These are phyloP conservation scores for Theobroma cacao DNA, from an alignment of 345 rosid genomes.

Conservation along the genomic window DNA sequence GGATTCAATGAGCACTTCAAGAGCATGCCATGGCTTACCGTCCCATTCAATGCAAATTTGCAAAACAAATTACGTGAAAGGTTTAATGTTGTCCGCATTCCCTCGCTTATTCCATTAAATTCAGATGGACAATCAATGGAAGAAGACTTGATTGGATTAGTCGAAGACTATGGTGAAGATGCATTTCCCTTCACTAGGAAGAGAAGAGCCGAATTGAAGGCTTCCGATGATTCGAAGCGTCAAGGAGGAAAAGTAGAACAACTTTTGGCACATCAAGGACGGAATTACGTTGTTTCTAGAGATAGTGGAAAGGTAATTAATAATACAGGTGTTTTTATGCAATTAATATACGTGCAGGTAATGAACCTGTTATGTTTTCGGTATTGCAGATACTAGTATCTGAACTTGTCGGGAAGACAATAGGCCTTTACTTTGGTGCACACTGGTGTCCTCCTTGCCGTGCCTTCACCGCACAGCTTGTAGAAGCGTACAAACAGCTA, in stretches of 20 bases:
- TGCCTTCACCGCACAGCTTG: constrained; percentile 60
- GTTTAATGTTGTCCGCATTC: constrained; percentile 52
- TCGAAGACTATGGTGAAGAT: constrained; percentile 73
- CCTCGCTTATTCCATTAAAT: constrained; percentile 51
- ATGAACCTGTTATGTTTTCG: background rate
- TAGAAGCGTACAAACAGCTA: constrained; percentile 54
- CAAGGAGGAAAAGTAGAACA: constrained; percentile 58
- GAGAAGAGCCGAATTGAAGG: constrained; percentile 59
- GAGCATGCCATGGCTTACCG: constrained; percentile 80
- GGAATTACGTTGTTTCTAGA: constrained; percentile 42
- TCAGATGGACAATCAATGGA: constrained; percentile 39
- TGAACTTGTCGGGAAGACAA: constrained; percentile 66
- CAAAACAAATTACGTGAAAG: constrained; percentile 38
- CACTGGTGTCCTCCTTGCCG: constrained; percentile 81
- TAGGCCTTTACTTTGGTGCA: constrained; percentile 77
- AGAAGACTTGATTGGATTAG: constrained; percentile 55
- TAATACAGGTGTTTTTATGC: background rate
- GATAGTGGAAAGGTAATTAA: constrained; percentile 47
- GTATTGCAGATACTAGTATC: constrained; percentile 44
- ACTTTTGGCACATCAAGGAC: constrained; percentile 48
- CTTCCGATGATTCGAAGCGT: constrained; percentile 53
- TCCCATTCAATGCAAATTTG: constrained; percentile 51
- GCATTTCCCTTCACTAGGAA: constrained; percentile 67
- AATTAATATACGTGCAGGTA: background rate
- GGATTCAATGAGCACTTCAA: constrained; percentile 59